A percentile compares a stretch with the other conserved stretches of the same genome.
Evolutionary conservation across 2,329 filamentous ascomycete species (phyloP).

Genomic region (Ceratocystis huliohia): DNA sequence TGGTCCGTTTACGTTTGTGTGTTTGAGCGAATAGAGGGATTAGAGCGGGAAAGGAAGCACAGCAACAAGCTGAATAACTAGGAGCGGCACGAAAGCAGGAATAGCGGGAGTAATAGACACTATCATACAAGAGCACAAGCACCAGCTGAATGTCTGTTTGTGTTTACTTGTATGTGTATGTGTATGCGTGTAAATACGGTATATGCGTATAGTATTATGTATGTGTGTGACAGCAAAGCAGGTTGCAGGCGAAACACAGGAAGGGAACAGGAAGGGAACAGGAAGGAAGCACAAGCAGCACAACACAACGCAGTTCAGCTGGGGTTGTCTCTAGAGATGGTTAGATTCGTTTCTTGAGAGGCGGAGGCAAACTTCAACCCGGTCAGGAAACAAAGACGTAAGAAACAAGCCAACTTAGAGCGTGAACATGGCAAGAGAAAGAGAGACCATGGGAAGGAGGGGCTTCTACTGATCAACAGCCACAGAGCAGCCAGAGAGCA

Average conservation of each 20-base stretch:
- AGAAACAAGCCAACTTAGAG: too few species aligned
- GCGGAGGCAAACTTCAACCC: too few species aligned
- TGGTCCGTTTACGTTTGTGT: neutral
- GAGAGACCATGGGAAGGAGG: neutral
- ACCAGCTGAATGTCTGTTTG: neutral
- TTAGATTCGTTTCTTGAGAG: too few species aligned
- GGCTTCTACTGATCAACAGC: neutral
- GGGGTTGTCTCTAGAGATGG: too few species aligned
- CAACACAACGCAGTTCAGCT: neutral
- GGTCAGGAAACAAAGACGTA: too few species aligned
- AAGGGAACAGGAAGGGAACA: neutral
- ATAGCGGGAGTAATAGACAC: neutral
- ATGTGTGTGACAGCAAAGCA: too few species aligned
- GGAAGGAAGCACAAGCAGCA: neutral
- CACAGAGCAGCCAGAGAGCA: too few species aligned
- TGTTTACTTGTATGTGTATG: too few species aligned
- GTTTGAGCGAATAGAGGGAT: neutral
- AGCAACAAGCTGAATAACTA: neutral
- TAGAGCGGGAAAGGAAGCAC: neutral
- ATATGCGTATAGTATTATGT: too few species aligned
- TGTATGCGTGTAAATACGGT: too few species aligned
- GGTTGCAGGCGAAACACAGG: neutral
- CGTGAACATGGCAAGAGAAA: too few species aligned
- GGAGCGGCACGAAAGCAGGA: neutral
- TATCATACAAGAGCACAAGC: neutral